A percentile compares a stretch with the other conserved stretches of the same genome.
Evolutionary conservation across 2,329 filamentous ascomycete genomes (phyloP).

Genomic region (Cladosporium velox): DNA sequence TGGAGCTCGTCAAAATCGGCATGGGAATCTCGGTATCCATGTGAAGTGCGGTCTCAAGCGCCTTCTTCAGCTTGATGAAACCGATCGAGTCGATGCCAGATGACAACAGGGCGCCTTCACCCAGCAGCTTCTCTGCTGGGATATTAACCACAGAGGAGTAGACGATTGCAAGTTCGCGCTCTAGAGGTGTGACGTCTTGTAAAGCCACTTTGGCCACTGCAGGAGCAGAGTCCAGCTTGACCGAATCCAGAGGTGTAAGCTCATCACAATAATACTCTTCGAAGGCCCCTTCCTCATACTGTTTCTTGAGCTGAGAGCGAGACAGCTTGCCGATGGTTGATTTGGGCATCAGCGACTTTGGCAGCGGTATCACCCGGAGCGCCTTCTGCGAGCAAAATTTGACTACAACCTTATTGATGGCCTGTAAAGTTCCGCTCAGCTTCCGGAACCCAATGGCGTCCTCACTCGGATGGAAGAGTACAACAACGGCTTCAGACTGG

Average conservation of each 20-base stretch:
- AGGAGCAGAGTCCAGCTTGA: neutral
- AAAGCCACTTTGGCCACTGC: neutral
- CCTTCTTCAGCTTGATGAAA: slow-evolving; percentile 29
- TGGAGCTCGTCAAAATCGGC: neutral
- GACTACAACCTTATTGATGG: neutral
- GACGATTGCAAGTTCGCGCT: slow-evolving; percentile 16
- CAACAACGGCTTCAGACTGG: slow-evolving; percentile 24
- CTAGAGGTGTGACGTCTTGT: slow-evolving; percentile 8
- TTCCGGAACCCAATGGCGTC: slow-evolving; percentile 20
- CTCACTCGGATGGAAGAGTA: slow-evolving; percentile 27
- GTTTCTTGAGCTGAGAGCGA: slow-evolving; percentile 24
- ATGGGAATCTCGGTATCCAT: neutral
- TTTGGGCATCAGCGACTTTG: slow-evolving; percentile 26
- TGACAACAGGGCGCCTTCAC: slow-evolving; percentile 18
- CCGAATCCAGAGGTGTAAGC: neutral
- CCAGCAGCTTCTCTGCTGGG: slow-evolving; percentile 14
- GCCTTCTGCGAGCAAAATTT: slow-evolving; percentile 25
- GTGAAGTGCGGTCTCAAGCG: slow-evolving; percentile 24
- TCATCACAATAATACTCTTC: neutral
- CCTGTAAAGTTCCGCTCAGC: slow-evolving; percentile 21
- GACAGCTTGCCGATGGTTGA: slow-evolving; percentile 32
- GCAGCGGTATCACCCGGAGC: slow-evolving; percentile 26
- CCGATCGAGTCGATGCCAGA: slow-evolving; percentile 21
- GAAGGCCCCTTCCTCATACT: slow-evolving; percentile 21
- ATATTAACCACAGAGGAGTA: slow-evolving; percentile 22